phyloP scores from a whole-genome alignment of 2,329 filamentous ascomycete species.

The Scytalidium lignicola region DNA sequence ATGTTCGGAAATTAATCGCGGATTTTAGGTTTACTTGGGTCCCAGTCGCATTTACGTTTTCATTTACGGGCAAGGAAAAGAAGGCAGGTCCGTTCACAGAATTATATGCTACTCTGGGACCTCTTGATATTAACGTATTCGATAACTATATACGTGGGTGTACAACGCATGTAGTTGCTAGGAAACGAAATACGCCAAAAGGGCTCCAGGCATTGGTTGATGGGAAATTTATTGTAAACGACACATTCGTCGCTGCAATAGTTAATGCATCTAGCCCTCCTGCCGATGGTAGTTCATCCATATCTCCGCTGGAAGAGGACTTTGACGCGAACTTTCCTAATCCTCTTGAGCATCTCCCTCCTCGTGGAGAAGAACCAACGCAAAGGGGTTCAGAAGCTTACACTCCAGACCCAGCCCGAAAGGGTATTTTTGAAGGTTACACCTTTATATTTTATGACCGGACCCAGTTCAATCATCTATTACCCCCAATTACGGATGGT shows the following conservation, averaged over 20 bases:
- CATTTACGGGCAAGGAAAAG: slow-evolving; percentile 65
- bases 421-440: slow-evolving; percentile 76
- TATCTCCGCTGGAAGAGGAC: slow-evolving; percentile 66
- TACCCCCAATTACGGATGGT: slow-evolving; percentile 70
- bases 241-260: slow-evolving; percentile 69
- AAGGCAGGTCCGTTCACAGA: slow-evolving; percentile 59
- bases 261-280: slow-evolving; percentile 50
- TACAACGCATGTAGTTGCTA: slow-evolving; percentile 85
- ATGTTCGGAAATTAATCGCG: slow-evolving; percentile 1
- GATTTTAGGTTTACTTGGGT: slow-evolving; percentile 66
- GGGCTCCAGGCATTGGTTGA: slow-evolving; percentile 83
- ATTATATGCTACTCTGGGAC: slow-evolving; percentile 64
- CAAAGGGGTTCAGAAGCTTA: slow-evolving; percentile 65
- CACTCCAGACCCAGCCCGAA: slow-evolving; percentile 59
- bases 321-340: slow-evolving; percentile 78
- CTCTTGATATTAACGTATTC: slow-evolving; percentile 83
- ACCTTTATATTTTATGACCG: slow-evolving; percentile 83
- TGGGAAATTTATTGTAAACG: slow-evolving; percentile 69
- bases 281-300: slow-evolving; percentile 38
- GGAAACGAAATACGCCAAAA: slow-evolving; percentile 84
- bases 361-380: slow-evolving; percentile 69
- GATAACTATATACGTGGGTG: slow-evolving; percentile 62
- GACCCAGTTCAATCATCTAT: slow-evolving; percentile 69
- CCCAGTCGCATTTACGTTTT: slow-evolving; percentile 76
- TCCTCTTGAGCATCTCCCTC: slow-evolving; percentile 65